phyloP scores from a whole-genome alignment of 305 asterid species.

The Fraxinus angustifolia region DNA sequence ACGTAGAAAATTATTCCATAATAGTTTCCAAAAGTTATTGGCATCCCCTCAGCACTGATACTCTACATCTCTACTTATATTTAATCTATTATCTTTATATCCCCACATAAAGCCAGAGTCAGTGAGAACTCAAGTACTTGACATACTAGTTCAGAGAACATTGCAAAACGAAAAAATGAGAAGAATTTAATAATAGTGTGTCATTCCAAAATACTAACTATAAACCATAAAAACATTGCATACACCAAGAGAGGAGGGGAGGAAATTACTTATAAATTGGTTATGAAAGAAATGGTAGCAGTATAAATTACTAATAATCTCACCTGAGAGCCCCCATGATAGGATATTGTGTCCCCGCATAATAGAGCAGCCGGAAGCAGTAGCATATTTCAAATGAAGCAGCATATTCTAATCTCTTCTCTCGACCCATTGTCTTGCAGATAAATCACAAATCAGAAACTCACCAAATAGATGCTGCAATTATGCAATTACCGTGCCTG shows the following conservation, averaged over 20 bases:
- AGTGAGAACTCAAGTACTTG: not conserved
- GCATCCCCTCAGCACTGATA: not conserved
- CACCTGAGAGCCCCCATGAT: conserved; percentile 98
- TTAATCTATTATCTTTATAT: not conserved
- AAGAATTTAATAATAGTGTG: not conserved
- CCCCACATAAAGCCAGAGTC: not conserved
- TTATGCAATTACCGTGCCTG: conserved; percentile 8
- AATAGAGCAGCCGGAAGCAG: conserved; percentile 79
- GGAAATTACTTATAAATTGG: not conserved
- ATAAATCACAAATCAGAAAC: conserved; percentile 15
- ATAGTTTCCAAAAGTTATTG: not conserved
- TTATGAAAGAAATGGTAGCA: not conserved
- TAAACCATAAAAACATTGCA: not conserved
- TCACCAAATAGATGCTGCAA: conserved; percentile 16
- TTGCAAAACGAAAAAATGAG: not conserved
- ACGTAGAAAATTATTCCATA: conserved; percentile 3
- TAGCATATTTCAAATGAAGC: conserved; percentile 91
- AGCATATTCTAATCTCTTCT: conserved; percentile 78
- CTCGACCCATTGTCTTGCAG: conserved; percentile 89
- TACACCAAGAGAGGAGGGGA: not conserved
- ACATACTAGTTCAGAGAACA: conserved; percentile 5
- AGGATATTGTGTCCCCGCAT: conserved; percentile 89
- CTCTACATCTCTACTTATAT: not conserved
- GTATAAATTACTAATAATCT: conserved; percentile 19
- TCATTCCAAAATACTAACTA: not conserved